Evolutionary conservation across 176 grass and related monocot species (phyloP), one percentile per base, ranked within the genome.

Genomic region (Carex pumila): DNA sequence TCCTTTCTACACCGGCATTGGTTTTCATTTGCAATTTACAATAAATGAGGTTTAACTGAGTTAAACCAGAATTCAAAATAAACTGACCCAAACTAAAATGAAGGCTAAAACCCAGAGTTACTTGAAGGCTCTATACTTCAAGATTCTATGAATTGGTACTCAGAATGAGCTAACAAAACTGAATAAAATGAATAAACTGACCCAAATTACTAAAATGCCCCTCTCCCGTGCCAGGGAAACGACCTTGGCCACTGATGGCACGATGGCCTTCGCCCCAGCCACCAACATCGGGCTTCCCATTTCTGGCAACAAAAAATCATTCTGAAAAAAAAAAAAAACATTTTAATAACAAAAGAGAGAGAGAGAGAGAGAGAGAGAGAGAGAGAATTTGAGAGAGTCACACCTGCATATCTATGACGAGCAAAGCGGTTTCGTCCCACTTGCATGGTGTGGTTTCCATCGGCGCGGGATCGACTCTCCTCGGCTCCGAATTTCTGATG

Each of bases 381-480:
- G 37, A 39, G 0, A 60, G 59, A 63, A 59, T 55, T 49, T 17
- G 17, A 59, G 17, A 64, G 34, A 65, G n/a, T 37, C n/a, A 9
- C 61, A 85, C 87, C 87, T 94, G 92, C 92, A 94, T 94, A 79
- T 94, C 92, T 81, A 94, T 94, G 79, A 94, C 83, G 74, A 94
- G 92, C 87, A 94, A 74, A 68, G 87, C 87, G 17, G 92, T 89
- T 73, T 89, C 83, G 87, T 52, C 81, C 92, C 85, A 91, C 9
- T 79, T 86, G 14, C 45, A 79, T 32, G 77, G 54, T 7, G 55
- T 1, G 37, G 70, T 32, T 21, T 81, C 81, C 87, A 89, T 89
- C 14, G 76, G 50, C 7, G 41, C 7, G 6, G 32, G 61, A 67
- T 50, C 21, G 19, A 64, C 0, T 83, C 60, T 67, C 43, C 22